phyloP scores from a whole-genome alignment of 495 filamentous ascomycete genomes.

The Aspergillus cavernicola region DNA sequence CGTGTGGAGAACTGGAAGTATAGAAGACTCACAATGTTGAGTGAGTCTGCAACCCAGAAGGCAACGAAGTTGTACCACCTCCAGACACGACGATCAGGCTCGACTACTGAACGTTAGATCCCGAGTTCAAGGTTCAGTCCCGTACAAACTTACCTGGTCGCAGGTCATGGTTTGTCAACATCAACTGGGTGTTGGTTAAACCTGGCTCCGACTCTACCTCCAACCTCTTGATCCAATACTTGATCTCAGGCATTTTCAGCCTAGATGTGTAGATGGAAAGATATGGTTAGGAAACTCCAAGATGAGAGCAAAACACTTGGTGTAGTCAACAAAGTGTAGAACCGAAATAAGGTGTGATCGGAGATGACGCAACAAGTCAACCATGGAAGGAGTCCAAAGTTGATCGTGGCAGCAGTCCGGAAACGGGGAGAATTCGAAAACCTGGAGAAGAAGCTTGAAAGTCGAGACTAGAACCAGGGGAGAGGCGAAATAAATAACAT shows the following conservation, averaged over 20 bases:
- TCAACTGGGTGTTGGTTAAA: conserved; percentile 77
- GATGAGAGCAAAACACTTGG: background rate
- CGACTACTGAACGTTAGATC: conserved; percentile 48
- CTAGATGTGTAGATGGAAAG: background rate
- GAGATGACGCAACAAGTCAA: conserved; percentile 5
- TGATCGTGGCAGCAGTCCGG: background rate
- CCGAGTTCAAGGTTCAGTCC: no score
- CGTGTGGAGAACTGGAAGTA: background rate
- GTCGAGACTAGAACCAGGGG: background rate
- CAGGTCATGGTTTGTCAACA: conserved; percentile 88
- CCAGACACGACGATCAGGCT: conserved; percentile 82
- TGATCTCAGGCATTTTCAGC: conserved; percentile 28
- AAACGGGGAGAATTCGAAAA: background rate
- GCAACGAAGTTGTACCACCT: conserved; percentile 83
- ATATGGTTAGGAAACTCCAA: background rate
- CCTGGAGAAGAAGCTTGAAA: background rate
- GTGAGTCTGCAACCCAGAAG: conserved; percentile 91
- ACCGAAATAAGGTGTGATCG: background rate
- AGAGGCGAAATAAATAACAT: background rate
- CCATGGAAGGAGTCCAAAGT: background rate
- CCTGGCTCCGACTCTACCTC: conserved; percentile 74
- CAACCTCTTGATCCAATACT: conserved; percentile 47
- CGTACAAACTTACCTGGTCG: conserved; percentile 59
- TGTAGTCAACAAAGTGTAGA: conserved; percentile 4
- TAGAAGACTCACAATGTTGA: conserved; percentile 68